A percentile compares a stretch with the other conserved stretches of the same genome.
These are phyloP conservation scores for Kwoniella dejecticola DNA, from an alignment of 768 basidiomycete genomes.

Conservation along the genomic window DNA sequence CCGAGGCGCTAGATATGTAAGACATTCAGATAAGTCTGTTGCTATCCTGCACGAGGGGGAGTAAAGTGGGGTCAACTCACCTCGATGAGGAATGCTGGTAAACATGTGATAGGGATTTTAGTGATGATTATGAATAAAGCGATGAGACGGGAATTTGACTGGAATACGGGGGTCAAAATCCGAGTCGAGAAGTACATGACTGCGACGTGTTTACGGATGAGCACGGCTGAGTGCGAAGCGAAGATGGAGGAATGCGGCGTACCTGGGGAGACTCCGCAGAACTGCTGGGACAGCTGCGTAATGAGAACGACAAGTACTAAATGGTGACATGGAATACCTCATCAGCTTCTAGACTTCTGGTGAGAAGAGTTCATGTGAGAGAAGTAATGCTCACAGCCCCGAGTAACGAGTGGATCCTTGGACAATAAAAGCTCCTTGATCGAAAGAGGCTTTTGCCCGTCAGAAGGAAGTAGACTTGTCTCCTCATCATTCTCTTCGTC, in stretches of 20 bases:
- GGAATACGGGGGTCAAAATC: constrained; percentile 78
- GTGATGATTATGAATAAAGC: constrained; percentile 79
- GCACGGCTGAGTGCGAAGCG: constrained; percentile 61
- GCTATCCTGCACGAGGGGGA: no score
- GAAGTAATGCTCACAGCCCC: constrained; percentile 32
- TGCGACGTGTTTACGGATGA: constrained; percentile 46
- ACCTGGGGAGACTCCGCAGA: constrained; percentile 49
- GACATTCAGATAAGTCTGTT: no score
- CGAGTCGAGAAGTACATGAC: constrained; percentile 90
- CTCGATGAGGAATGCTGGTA: constrained; percentile 82
- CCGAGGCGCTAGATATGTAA: constrained; percentile 71
- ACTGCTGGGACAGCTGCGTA: constrained; percentile 44
- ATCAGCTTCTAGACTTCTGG: no score
- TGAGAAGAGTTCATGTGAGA: no score
- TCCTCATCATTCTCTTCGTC: constrained; percentile 24
- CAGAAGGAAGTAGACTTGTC: constrained; percentile 18
- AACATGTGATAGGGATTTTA: constrained; percentile 66
- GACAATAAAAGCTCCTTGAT: constrained; percentile 34
- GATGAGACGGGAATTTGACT: constrained; percentile 71
- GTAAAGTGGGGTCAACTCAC: no score
- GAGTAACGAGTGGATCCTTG: constrained; percentile 25
- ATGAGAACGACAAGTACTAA: constrained; percentile 43
- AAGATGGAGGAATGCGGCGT: constrained; percentile 1
- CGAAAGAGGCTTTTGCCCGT: constrained; percentile 20
- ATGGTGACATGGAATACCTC: background rate